Conservation (phyloP, 2,329 filamentous ascomycete genomes). For the Helotiales sp. region DNA sequence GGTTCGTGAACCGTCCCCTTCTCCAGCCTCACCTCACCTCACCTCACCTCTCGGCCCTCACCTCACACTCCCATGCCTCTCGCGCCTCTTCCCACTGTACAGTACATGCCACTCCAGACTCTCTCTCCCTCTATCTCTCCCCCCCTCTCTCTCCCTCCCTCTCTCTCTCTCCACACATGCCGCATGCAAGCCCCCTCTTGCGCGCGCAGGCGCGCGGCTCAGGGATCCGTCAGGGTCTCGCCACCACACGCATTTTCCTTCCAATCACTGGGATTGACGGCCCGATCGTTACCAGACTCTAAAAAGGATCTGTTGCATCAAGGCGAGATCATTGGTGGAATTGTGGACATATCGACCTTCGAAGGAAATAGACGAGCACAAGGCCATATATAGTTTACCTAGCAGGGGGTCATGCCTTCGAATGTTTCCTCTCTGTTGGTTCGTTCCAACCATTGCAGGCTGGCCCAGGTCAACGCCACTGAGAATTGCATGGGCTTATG, state of each 20-base stretch:
- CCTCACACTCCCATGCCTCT: neutral
- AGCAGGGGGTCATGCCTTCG: neutral
- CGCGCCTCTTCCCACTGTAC: neutral
- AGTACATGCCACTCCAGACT: neutral
- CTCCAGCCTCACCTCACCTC: neutral
- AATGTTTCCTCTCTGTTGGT: neutral
- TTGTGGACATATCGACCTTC: neutral
- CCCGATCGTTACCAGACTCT: constrained; percentile 14
- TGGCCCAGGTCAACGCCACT: neutral
- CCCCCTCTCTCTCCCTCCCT: too few relatives aligned
- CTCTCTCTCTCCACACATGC: too few relatives aligned
- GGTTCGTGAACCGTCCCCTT: constrained; percentile 7
- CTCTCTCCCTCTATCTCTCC: too few relatives aligned
- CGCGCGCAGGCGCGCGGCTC: constrained; percentile 25
- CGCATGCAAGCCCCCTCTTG: neutral
- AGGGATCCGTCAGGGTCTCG: constrained; percentile 7
- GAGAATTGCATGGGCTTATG: neutral
- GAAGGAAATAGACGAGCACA: constrained; percentile 5
- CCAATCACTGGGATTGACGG: constrained; percentile 14
- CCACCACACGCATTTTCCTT: neutral
- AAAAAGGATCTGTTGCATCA: constrained; percentile 3
- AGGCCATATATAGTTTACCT: neutral
- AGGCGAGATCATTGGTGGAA: constrained; percentile 8
- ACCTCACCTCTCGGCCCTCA: neutral
- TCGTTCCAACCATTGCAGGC: neutral